Evolutionary conservation across 176 grass and related monocot species (phyloP).

Genomic region (Eleusine indica): DNA sequence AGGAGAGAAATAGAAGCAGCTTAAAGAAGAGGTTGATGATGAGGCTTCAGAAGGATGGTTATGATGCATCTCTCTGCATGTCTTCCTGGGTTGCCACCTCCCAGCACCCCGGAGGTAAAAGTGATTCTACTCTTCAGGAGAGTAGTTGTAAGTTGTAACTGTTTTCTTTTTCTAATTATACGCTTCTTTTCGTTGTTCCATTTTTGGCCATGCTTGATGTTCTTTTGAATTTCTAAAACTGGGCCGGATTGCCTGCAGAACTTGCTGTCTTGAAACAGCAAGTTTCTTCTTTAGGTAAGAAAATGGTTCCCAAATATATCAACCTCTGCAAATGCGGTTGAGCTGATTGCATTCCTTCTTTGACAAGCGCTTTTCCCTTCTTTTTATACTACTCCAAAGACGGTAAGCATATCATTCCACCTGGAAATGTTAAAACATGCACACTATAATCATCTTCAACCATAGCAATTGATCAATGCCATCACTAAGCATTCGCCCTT

Average conservation of each 20-base stretch:
- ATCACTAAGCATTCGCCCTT: constrained; percentile 2
- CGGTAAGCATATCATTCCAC: neutral
- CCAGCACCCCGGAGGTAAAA: constrained; percentile 70
- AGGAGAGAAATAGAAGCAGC: constrained; percentile 47
- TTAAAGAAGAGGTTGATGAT: constrained; percentile 68
- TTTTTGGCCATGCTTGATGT: constrained; percentile 33
- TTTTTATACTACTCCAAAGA: neutral
- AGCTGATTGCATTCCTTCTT: neutral
- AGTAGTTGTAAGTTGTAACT: no score
- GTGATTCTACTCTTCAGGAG: no score
- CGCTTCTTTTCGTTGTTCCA: constrained; percentile 11
- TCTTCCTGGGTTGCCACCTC: constrained; percentile 66
- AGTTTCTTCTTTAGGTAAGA: constrained; percentile 49
- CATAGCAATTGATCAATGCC: constrained; percentile 13
- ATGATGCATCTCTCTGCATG: constrained; percentile 63
- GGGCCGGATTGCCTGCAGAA: constrained; percentile 25
- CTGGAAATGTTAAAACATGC: neutral
- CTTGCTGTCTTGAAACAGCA: constrained; percentile 24
- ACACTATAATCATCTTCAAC: no score
- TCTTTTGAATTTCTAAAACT: constrained; percentile 19
- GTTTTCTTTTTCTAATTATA: neutral
- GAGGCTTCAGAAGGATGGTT: constrained; percentile 70
- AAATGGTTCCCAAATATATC: constrained; percentile 38
- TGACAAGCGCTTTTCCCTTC: neutral
- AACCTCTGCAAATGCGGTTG: constrained; percentile 24